phyloP scores from a whole-genome alignment of 2,329 filamentous ascomycete species.

The Botrytis galanthina region DNA sequence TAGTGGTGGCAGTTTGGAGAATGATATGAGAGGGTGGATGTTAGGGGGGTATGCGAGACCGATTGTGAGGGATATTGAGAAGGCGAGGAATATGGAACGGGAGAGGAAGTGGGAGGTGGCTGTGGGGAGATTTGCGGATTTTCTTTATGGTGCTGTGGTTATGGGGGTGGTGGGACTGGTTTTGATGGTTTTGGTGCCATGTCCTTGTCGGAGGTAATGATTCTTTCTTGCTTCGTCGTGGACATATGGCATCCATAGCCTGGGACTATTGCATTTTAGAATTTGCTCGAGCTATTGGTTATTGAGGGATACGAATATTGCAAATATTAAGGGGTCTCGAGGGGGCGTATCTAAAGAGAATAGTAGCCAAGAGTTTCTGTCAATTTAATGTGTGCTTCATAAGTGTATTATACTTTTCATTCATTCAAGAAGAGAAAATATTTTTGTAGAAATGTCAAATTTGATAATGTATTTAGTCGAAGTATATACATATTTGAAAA shows the following conservation, averaged over 20 bases:
- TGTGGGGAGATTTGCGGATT: neutral
- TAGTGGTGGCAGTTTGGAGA: neutral
- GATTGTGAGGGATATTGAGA: conserved; percentile 7
- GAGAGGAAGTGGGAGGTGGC: neutral
- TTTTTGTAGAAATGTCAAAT: neutral
- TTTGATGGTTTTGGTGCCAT: neutral
- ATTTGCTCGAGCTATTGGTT: neutral
- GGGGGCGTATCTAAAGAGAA: neutral
- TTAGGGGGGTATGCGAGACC: neutral
- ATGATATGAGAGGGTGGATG: neutral
- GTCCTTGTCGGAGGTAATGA: neutral
- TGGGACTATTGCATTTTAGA: neutral
- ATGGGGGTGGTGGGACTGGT: neutral
- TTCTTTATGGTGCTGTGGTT: neutral
- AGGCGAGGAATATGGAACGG: neutral
- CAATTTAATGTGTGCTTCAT: neutral
- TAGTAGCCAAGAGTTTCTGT: neutral
- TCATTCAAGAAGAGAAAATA: neutral
- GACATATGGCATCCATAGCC: neutral
- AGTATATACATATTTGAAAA: neutral
- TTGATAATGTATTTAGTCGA: neutral
- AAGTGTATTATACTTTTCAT: neutral
- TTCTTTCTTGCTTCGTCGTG: neutral
- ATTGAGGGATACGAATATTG: neutral
- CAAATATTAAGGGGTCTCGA: neutral